These are phyloP conservation scores for Calocera viscosa DNA, from an alignment of 768 basidiomycete genomes.

Conservation along the genomic window DNA sequence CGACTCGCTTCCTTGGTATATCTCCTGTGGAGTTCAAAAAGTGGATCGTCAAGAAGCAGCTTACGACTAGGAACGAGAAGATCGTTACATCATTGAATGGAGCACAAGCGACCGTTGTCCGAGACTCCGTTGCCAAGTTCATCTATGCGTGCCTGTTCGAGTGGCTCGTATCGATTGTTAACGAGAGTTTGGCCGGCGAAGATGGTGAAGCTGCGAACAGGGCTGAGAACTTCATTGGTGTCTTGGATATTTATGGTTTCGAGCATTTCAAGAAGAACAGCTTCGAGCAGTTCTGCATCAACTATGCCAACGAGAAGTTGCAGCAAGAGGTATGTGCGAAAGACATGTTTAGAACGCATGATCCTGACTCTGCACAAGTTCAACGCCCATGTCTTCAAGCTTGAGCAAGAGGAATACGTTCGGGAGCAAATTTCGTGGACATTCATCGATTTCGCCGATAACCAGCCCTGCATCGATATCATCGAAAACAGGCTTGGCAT, in stretches of 20 bases:
- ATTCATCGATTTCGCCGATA: conserved; percentile 98
- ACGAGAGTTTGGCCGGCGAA: conserved; percentile 93
- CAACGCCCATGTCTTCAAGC: conserved; percentile 97
- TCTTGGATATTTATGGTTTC: conserved; percentile 94
- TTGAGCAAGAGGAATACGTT: conserved; percentile 98
- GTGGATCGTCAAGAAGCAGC: conserved; percentile 98
- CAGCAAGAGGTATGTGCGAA: conserved; percentile 72
- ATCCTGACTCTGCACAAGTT: conserved; percentile 41
- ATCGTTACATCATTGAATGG: conserved; percentile 78
- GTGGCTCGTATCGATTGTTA: conserved; percentile 94
- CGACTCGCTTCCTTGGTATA: conserved; percentile 83
- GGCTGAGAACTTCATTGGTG: conserved; percentile 98
- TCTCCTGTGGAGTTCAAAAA: conserved; percentile 89
- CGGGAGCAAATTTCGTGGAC: conserved; percentile 99
- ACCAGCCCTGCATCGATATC: conserved; percentile 96
- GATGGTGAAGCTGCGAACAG: conserved; percentile 77
- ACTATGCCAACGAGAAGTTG: conserved; percentile 95
- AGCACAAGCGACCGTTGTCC: conserved; percentile 81
- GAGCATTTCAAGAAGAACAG: conserved; percentile 81
- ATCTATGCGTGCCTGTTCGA: conserved; percentile 98
- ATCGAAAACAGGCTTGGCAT: conserved; percentile 97
- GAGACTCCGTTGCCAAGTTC: conserved; percentile 96
- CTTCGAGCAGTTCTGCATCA: conserved; percentile 97
- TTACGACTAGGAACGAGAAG: conserved; percentile 87
- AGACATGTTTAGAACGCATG: neutral